Percentiles rank a stretch among this genome's conserved stretches.
Evolutionary conservation across 768 basidiomycete genomes (phyloP).

Genomic region (Pleurotus sapidus): DNA sequence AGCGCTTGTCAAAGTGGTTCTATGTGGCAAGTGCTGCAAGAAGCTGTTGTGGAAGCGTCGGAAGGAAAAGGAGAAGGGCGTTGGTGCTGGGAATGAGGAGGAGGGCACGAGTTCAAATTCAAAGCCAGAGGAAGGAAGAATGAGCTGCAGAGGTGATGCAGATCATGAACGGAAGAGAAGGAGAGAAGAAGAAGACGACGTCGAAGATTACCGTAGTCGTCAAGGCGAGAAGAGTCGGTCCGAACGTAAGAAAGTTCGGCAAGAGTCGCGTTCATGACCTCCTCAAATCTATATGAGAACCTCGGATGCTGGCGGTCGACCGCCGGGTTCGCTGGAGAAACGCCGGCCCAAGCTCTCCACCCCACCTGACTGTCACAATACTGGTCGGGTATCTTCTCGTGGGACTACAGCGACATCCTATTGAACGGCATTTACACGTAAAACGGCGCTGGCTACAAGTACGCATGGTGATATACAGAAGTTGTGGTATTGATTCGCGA

Average conservation of each 20-base stretch:
- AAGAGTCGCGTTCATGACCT: neutral
- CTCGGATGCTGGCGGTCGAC: neutral
- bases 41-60: constrained; percentile 87
- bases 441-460: too few relatives aligned
- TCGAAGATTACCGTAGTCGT: neutral
- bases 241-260: constrained; percentile 1
- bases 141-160: neutral
- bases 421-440: too few relatives aligned
- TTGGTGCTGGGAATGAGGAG: neutral
- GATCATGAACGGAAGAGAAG: neutral
- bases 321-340: neutral
- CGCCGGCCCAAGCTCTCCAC: neutral
- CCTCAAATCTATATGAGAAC: neutral
- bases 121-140: neutral
- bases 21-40: constrained; percentile 74
- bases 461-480: too few relatives aligned
- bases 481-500: too few relatives aligned
- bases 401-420: too few relatives aligned
- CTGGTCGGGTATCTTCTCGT: too few relatives aligned
- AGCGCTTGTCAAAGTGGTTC: constrained; percentile 87
- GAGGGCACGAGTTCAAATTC: neutral
- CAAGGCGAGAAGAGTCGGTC: neutral
- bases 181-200: neutral
- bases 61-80: constrained; percentile 49
- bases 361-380: neutral